Evolutionary conservation across 768 basidiomycete species (phyloP), one percentile per base, ranked within the genome.

Genomic region (Naganishia antarctica): DNA sequence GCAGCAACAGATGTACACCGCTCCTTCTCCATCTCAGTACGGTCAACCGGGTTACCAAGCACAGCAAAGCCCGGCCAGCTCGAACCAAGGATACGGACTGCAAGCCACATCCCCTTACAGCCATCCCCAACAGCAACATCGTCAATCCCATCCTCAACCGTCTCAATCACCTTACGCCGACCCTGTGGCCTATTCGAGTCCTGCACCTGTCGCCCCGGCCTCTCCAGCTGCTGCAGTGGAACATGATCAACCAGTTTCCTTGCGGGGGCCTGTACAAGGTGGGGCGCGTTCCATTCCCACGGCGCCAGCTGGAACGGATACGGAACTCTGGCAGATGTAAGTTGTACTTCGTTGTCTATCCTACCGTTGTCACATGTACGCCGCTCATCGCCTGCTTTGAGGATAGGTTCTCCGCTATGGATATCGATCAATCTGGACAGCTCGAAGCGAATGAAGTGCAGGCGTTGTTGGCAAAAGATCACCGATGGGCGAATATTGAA

Each of bases 331-430:
- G 62, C 44, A 63, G 28, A 63, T 63, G 62, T 57, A 5, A 26
- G 6, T 47, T n/a, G 6, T 47, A 7, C 7, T n/a, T 47, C 46
- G 6, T 26, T 47, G 26, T 6, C 46, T 47, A n/a, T n/a, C n/a
- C n/a, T n/a, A n/a, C n/a, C n/a, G n/a, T n/a, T n/a, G n/a, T 6
- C 46, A 6, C 46, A 7, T 26, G 26, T 21, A 9, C 46, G n/a
- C 41, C 13, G 64, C 63, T 69, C 40, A 66, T 49, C 23, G 25
- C 1, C 7, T 16, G 4, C 11, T 21, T 8, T 51, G 40, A 23
- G 29, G 1, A n/a, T 62, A 77, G 76, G 64, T 77, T 77, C 65
- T 45, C 66, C 3, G 72, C 73, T 53, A 76, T 74, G 59, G 76
- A 77, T 63, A 65, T 65, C 5, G 63, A 68, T 25, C 65, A 71